phyloP scores from a whole-genome alignment of 371 early-diverging fungal species.

The Mucor lusitanicus region DNA sequence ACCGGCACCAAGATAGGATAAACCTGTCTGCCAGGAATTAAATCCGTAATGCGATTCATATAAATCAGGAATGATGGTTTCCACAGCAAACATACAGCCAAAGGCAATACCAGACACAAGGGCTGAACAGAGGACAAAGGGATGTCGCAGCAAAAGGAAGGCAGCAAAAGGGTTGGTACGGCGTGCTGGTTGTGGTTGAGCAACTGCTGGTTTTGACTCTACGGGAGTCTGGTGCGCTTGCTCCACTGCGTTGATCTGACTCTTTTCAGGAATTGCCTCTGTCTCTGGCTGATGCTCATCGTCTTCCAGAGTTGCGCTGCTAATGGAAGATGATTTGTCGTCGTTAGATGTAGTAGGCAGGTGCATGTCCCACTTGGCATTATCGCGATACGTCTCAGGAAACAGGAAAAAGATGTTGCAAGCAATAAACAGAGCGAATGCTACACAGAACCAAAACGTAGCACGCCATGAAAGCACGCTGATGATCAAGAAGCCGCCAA shows the following conservation, averaged over 20 bases:
- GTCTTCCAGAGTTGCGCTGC: neutral
- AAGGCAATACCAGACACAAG: conserved; percentile 53
- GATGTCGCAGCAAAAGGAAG: conserved; percentile 44
- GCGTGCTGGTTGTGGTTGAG: neutral
- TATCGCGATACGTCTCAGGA: conserved; percentile 63
- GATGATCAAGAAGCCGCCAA: conserved; percentile 37
- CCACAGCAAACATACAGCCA: conserved; percentile 51
- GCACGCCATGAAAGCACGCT: conserved; percentile 29
- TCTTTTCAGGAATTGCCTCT: neutral
- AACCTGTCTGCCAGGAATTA: conserved; percentile 45
- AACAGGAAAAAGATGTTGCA: conserved; percentile 47
- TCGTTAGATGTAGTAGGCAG: conserved; percentile 9
- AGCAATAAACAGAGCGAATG: conserved; percentile 24
- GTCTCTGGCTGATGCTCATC: neutral
- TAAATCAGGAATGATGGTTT: conserved; percentile 41
- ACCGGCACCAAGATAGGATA: conserved; percentile 34
- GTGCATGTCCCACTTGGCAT: conserved; percentile 14
- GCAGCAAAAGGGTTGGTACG: conserved; percentile 34
- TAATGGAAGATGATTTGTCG: neutral
- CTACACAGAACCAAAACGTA: conserved; percentile 37
- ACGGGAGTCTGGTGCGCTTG: neutral
- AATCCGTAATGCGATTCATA: conserved; percentile 39
- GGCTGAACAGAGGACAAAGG: conserved; percentile 48
- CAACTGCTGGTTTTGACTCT: neutral
- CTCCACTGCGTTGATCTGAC: neutral